Percentiles rank a stretch among this genome's conserved stretches.
Conservation (phyloP, 148 eudicot species). For the Pharnaceum exiguum region DNA sequence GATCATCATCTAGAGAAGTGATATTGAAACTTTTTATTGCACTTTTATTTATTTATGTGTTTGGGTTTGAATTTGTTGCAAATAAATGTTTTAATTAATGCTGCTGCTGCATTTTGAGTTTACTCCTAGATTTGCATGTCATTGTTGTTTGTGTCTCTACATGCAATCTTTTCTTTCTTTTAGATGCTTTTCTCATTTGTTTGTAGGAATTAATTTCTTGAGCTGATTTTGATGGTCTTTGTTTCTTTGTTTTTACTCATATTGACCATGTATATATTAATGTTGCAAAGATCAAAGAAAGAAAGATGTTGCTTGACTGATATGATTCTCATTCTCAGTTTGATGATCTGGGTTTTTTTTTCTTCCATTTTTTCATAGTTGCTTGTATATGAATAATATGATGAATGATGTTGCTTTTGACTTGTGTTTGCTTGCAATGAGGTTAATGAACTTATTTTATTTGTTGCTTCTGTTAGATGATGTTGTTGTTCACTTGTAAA, state of each 20-base stretch:
- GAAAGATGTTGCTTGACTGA: too few relatives aligned
- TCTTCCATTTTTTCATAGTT: too few relatives aligned
- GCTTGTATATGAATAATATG: too few relatives aligned
- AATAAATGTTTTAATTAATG: not conserved
- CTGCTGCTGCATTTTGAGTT: not conserved
- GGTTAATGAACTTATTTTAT: not conserved
- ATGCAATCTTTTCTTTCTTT: conserved; percentile 9
- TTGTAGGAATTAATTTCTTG: too few relatives aligned
- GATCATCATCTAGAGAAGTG: too few relatives aligned
- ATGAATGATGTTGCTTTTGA: not conserved
- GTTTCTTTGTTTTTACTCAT: not conserved
- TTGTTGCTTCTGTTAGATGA: not conserved
- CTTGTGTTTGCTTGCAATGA: not conserved
- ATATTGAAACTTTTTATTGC: too few relatives aligned
- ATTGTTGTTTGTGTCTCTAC: not conserved
- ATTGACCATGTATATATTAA: too few relatives aligned
- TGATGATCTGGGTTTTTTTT: conserved; percentile 1
- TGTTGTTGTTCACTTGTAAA: too few relatives aligned
- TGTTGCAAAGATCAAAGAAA: too few relatives aligned
- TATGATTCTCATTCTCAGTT: too few relatives aligned
- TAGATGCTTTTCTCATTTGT: not conserved
- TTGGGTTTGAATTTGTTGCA: conserved; percentile 2
- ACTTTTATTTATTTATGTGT: conserved; percentile 11
- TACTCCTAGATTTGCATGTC: conserved; percentile 26
- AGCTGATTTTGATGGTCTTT: not conserved